These are phyloP conservation scores for Amesomyces nigricolor DNA, from an alignment of 2,329 filamentous ascomycete species.

Conservation along the genomic window DNA sequence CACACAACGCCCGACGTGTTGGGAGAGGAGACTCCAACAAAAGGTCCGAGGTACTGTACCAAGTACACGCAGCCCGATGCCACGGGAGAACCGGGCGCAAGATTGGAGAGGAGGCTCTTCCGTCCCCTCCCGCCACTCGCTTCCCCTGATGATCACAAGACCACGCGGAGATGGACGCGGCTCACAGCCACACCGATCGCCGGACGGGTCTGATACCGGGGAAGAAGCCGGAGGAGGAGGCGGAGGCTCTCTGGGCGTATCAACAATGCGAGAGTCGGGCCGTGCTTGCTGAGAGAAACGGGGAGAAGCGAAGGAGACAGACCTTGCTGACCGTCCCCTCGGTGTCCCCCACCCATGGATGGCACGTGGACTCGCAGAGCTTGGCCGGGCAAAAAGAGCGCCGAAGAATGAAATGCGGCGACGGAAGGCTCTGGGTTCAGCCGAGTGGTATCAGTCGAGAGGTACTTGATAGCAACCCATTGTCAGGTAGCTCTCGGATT, in stretches of 20 bases:
- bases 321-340: not conserved
- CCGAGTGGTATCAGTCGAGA: not conserved
- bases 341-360: not conserved
- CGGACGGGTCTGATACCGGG: not conserved
- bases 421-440: not conserved
- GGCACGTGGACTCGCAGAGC: too few species aligned
- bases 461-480: not conserved
- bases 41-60: not conserved
- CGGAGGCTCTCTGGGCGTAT: not conserved
- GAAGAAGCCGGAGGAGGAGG: not conserved
- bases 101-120: constrained; percentile 3
- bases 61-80: constrained; percentile 5
- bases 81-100: constrained; percentile 5
- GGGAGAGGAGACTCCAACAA: not conserved
- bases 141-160: not conserved
- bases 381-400: too few species aligned
- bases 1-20: not conserved
- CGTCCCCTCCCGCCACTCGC: not conserved
- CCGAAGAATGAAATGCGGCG: not conserved
- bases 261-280: not conserved
- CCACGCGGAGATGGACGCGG: not conserved
- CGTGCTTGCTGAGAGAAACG: not conserved
- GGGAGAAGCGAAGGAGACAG: not conserved
- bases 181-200: constrained; percentile 16
- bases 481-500: not conserved